Evolutionary conservation across 1,284 basidiomycete genomes (phyloP).

Genomic region (Cryptococcus deneoformans): DNA sequence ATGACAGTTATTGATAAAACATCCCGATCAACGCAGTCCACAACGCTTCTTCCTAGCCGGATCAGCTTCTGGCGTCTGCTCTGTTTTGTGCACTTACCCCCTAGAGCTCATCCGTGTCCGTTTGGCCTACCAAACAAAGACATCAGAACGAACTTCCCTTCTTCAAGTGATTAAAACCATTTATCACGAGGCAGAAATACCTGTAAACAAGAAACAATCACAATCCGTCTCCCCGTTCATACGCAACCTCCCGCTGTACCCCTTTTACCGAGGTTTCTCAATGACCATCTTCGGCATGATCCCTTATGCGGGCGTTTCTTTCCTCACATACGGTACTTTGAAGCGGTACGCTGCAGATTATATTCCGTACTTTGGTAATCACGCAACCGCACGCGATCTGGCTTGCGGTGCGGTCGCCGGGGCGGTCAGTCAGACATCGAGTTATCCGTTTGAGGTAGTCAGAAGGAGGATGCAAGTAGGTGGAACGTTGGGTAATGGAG

Average conservation of each 20-base stretch:
- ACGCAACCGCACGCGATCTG: conserved; percentile 56
- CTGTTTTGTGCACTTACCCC: conserved; percentile 91
- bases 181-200: conserved; percentile 60
- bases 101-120: conserved; percentile 93
- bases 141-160: conserved; percentile 59
- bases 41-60: conserved; percentile 82
- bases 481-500: conserved; percentile 60
- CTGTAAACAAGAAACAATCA: conserved; percentile 15
- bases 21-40: conserved; percentile 72
- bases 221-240: conserved; percentile 45
- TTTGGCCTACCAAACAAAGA: conserved; percentile 81
- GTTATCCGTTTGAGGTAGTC: conserved; percentile 96
- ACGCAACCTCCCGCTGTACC: conserved; percentile 44
- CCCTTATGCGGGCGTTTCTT: conserved; percentile 95
- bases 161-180: conserved; percentile 62
- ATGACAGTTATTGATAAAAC: conserved; percentile 70
- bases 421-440: conserved; percentile 80
- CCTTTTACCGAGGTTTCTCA: conserved; percentile 89
- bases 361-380: conserved; percentile 46
- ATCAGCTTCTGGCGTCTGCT: conserved; percentile 79
- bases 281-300: conserved; percentile 91
- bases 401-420: conserved; percentile 88
- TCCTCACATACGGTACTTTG: conserved; percentile 86
- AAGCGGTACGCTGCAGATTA: conserved; percentile 58
- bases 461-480: conserved; percentile 95